Base-by-base conservation (phyloP, 2,329 filamentous ascomycete genomes). In the Botrytis medusae region DNA sequence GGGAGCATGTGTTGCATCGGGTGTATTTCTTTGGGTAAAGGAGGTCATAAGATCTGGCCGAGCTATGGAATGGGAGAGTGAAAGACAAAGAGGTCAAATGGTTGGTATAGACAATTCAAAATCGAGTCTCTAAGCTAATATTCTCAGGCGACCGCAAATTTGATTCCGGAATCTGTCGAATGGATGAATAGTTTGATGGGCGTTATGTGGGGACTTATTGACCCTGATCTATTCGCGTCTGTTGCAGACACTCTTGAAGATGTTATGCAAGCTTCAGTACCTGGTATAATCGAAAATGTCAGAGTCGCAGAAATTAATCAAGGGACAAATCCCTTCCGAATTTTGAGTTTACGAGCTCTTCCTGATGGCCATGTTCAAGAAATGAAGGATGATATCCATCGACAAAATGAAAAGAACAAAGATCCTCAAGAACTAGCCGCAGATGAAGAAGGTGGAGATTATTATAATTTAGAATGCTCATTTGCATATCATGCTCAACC, bases 221-320 rank as follows among this genome's bases (percentile, higher is more conserved):
- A 98, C 79, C 95, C 96, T 0, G 95, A 98, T 61, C 97, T 98
- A 92, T 96, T 99, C 82, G 86, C 89, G n/a, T 89, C 71, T 2
- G 89, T 98, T 14, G 95, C 95, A n/a, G 96, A 98, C 80, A 98
- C 93, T 20, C 88, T 96, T 9, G 93, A 96, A 83, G 95, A 98
- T 81, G 93, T 98, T 77, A 98, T 98, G 95, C 94, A 97, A 81
- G 95, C 95, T 32, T 97, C 94, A 0, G 92, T 98, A 0, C 96
- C 96, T 0, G 90, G 92, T 2, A 85, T 98, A 57, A 94, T 99
- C 76, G 95, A 98, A 81, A 96, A 97, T 77, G 94, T 99, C 63
- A 92, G 95, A 77, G 93, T 98, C 34, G 94, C 95, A 74, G 95
- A 98, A 78, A 97, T 99, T 78, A 93, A 94, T 68, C 96, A 98